Percentiles rank a stretch among this genome's conserved stretches.
Evolutionary conservation across 139 green algal genomes (phyloP).

Genomic region (Yamagishiella unicocca): DNA sequence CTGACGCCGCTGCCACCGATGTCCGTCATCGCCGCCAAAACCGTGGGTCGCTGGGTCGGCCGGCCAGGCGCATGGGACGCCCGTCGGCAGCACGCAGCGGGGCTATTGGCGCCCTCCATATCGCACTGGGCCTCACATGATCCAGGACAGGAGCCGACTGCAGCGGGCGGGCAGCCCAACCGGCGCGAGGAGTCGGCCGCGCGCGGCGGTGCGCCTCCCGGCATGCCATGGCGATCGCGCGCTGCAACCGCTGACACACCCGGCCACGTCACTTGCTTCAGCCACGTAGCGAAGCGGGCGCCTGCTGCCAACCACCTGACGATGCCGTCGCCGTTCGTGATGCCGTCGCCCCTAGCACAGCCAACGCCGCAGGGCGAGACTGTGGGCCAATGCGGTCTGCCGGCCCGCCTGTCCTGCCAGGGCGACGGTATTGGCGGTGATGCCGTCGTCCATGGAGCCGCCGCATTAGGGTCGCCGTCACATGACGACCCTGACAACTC

Average conservation of each 20-base stretch:
- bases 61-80: not conserved
- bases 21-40: not conserved
- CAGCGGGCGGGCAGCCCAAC: slow-evolving; percentile 3
- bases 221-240: too few relatives aligned
- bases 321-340: not conserved
- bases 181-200: too few relatives aligned
- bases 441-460: too few relatives aligned
- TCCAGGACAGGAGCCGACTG: not conserved
- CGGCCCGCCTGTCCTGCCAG: too few relatives aligned
- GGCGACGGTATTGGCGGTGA: too few relatives aligned
- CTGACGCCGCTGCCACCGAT: slow-evolving; percentile 4
- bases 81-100: not conserved
- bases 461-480: too few relatives aligned
- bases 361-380: slow-evolving; percentile 4
- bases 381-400: too few relatives aligned
- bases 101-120: not conserved
- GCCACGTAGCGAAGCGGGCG: not conserved
- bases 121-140: slow-evolving; percentile 19
- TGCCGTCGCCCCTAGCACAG: too few relatives aligned
- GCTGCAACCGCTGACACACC: not conserved
- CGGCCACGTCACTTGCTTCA: not conserved
- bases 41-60: not conserved
- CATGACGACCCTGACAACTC: too few relatives aligned
- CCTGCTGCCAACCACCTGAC: not conserved
- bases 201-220: too few relatives aligned